These are phyloP conservation scores for Hirsutella rhossiliensis DNA, from an alignment of 2,329 filamentous ascomycete species.

Conservation along the genomic window DNA sequence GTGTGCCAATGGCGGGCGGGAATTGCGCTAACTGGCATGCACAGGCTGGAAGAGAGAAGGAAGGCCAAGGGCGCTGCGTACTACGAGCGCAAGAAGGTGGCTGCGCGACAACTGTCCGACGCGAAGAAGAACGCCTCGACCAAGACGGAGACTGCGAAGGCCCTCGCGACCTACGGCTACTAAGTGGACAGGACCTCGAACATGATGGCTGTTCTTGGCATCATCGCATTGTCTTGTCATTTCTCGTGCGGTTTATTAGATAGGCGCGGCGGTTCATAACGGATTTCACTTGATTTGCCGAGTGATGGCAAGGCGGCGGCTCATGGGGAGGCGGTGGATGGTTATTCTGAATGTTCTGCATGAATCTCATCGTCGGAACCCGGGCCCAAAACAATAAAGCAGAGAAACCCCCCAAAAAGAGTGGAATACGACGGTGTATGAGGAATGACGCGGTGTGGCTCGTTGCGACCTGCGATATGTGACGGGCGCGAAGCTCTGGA, in stretches of 20 bases:
- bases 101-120: slow-evolving; percentile 78
- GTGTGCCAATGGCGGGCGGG: not conserved
- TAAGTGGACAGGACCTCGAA: slow-evolving; percentile 37
- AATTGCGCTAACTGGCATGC: slow-evolving; percentile 7
- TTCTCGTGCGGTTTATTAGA: slow-evolving; percentile 41
- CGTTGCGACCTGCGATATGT: not conserved
- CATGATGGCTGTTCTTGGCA: slow-evolving; percentile 14
- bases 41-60: slow-evolving; percentile 95
- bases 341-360: slow-evolving; percentile 23
- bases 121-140: slow-evolving; percentile 86
- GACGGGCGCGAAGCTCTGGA: too few relatives aligned
- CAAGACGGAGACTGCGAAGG: slow-evolving; percentile 75
- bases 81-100: slow-evolving; percentile 99
- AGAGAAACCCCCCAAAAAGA: slow-evolving; percentile 14
- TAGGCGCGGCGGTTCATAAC: slow-evolving; percentile 39
- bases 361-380: slow-evolving; percentile 20
- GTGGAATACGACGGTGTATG: not conserved
- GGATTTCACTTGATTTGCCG: slow-evolving; percentile 37
- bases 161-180: slow-evolving; percentile 86
- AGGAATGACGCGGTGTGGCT: slow-evolving; percentile 2
- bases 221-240: slow-evolving; percentile 28
- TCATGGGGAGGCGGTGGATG: slow-evolving; percentile 18
- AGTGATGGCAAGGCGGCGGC: slow-evolving; percentile 30
- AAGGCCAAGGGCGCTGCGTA: slow-evolving; percentile 99
- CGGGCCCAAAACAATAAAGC: slow-evolving; percentile 21